Percentiles rank a stretch among this genome's conserved stretches.
Conservation (phyloP, 1,139 yeast genomes). For the Pichia inconspicua region DNA sequence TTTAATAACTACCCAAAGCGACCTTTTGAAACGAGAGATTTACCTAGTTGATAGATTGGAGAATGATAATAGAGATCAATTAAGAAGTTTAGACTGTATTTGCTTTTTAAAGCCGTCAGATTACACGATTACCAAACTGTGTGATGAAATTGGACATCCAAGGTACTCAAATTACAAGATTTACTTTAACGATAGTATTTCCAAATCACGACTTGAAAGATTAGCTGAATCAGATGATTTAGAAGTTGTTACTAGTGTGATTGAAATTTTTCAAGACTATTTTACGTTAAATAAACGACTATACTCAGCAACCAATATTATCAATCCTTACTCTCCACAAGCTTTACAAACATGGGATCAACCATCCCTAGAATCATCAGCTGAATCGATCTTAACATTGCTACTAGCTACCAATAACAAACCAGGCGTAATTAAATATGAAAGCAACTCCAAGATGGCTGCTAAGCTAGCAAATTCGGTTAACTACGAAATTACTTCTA, state of each 20-base stretch:
- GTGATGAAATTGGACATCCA: slow-evolving; percentile 66
- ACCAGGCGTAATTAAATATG: slow-evolving; percentile 66
- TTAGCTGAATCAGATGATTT: slow-evolving; percentile 86
- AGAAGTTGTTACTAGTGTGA: slow-evolving; percentile 67
- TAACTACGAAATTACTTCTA: slow-evolving; percentile 47
- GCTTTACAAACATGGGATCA: slow-evolving; percentile 38
- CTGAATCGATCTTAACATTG: slow-evolving; percentile 54
- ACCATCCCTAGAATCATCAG: slow-evolving; percentile 40
- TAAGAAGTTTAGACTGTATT: slow-evolving; percentile 80
- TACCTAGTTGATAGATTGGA: slow-evolving; percentile 69
- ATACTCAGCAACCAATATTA: slow-evolving; percentile 37
- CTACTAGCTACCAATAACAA: slow-evolving; percentile 66
- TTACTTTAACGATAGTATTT: slow-evolving; percentile 66
- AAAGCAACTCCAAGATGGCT: slow-evolving; percentile 54
- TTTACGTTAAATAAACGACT: slow-evolving; percentile 63
- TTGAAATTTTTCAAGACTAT: slow-evolving; percentile 82
- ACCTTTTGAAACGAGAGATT: slow-evolving; percentile 70
- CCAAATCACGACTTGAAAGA: slow-evolving; percentile 71
- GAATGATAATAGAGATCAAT: slow-evolving; percentile 56
- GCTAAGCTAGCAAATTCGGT: slow-evolving; percentile 65
- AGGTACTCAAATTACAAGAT: slow-evolving; percentile 72
- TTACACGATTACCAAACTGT: slow-evolving; percentile 39
- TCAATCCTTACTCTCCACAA: slow-evolving; percentile 16
- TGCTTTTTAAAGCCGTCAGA: slow-evolving; percentile 64
- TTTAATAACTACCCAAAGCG: slow-evolving; percentile 81